Evolutionary conservation across 1,284 basidiomycete genomes (phyloP).

Genomic region (Thecaphora frezii): DNA sequence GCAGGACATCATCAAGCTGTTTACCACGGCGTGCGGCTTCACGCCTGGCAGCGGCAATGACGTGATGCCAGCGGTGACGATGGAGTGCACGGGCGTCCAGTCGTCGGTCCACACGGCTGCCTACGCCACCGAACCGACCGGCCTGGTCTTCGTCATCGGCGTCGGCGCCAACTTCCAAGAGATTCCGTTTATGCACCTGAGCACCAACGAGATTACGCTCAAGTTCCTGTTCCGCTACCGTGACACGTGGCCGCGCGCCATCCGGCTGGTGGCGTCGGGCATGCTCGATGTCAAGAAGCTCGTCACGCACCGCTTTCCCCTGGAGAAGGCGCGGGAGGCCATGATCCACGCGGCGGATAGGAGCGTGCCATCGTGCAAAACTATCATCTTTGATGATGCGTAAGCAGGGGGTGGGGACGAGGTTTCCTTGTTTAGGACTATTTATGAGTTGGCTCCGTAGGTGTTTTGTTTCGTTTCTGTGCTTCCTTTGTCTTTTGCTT

Average conservation of each 20-base stretch:
- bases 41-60: constrained; percentile 19
- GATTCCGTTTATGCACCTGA: constrained; percentile 63
- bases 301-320: constrained; percentile 79
- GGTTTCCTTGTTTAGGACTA: background rate
- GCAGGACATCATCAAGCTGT: constrained; percentile 40
- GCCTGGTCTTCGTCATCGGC: constrained; percentile 64
- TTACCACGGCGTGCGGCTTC: constrained; percentile 26
- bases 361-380: constrained; percentile 58
- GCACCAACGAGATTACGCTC: constrained; percentile 64
- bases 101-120: constrained; percentile 75
- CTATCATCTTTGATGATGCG: constrained; percentile 46
- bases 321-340: constrained; percentile 74
- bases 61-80: constrained; percentile 38
- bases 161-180: constrained; percentile 60
- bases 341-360: constrained; percentile 77
- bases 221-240: constrained; percentile 61
- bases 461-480: background rate
- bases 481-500: background rate
- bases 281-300: constrained; percentile 83
- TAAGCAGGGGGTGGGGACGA: background rate
- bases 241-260: constrained; percentile 74
- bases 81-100: constrained; percentile 87
- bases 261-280: constrained; percentile 75
- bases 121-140: constrained; percentile 62
- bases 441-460: background rate